These are phyloP conservation scores for Marsdenia floribunda DNA, from an alignment of 257 asterid genomes.

Conservation along the genomic window DNA sequence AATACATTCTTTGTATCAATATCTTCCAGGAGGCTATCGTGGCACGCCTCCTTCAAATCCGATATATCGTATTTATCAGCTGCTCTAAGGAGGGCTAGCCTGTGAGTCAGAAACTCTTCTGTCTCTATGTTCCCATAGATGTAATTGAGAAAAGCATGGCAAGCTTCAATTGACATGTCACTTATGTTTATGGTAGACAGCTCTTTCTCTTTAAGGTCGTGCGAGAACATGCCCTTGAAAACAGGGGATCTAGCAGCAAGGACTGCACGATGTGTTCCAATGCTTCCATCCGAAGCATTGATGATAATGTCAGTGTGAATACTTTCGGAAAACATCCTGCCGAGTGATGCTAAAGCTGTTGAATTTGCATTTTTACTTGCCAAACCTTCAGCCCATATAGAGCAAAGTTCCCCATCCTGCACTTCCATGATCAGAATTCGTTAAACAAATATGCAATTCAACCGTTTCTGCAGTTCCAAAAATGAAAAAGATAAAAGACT, in stretches of 20 bases:
- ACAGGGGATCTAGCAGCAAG: conserved; percentile 91
- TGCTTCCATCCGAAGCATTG: conserved; percentile 69
- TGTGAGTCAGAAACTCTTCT: conserved; percentile 55
- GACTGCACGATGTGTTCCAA: conserved; percentile 80
- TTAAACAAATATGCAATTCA: neutral
- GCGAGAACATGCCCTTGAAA: conserved; percentile 89
- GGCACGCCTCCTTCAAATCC: conserved; percentile 81
- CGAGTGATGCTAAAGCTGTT: conserved; percentile 61
- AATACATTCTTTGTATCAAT: conserved; percentile 67
- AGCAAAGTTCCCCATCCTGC: conserved; percentile 59
- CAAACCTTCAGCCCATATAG: conserved; percentile 62
- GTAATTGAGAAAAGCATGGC: conserved; percentile 68
- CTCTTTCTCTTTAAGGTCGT: conserved; percentile 80
- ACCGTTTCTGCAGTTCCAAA: neutral
- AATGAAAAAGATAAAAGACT: conserved; percentile 4
- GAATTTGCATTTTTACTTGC: conserved; percentile 34
- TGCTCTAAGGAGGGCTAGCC: conserved; percentile 74
- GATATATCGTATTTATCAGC: conserved; percentile 75
- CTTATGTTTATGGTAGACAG: conserved; percentile 58
- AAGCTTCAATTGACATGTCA: conserved; percentile 81
- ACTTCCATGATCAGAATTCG: neutral
- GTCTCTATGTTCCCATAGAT: conserved; percentile 59
- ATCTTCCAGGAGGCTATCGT: conserved; percentile 72
- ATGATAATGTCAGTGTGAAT: conserved; percentile 80
- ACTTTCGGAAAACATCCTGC: conserved; percentile 77